Percentiles rank a stretch among this genome's conserved stretches.
phyloP scores from a whole-genome alignment of 2,329 filamentous ascomycete genomes.

The Fusarium annulatum region DNA sequence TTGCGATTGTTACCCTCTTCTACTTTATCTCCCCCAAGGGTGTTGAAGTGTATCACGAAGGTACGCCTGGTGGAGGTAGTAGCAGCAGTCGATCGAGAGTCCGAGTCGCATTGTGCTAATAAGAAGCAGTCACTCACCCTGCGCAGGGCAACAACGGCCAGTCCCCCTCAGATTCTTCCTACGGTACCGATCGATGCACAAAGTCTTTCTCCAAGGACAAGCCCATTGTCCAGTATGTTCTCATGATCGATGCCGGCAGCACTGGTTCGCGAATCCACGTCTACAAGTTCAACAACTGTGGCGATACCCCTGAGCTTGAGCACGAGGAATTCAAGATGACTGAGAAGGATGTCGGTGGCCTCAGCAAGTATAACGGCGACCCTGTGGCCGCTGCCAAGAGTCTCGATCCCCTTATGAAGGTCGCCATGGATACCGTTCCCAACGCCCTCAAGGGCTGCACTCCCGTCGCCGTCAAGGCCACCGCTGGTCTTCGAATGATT shows the following conservation, averaged over 20 bases:
- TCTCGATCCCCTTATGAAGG: constrained; percentile 87
- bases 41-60: constrained; percentile 63
- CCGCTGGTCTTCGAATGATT: constrained; percentile 89
- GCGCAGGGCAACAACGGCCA: constrained; percentile 57
- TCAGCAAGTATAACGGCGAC: constrained; percentile 89
- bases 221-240: constrained; percentile 94
- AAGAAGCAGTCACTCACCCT: constrained; percentile 39
- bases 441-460: constrained; percentile 91
- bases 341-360: constrained; percentile 81
- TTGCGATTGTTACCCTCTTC: constrained; percentile 69
- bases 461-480: constrained; percentile 97
- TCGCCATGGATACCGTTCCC: constrained; percentile 85
- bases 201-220: constrained; percentile 88
- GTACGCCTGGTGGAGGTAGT: constrained; percentile 46
- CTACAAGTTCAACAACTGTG: constrained; percentile 99
- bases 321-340: constrained; percentile 94
- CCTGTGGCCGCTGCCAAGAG: constrained; percentile 89
- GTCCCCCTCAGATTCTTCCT: constrained; percentile 67
- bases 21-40: constrained; percentile 72
- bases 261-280: constrained; percentile 98
- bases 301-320: constrained; percentile 92
- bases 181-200: constrained; percentile 79
- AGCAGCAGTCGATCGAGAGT: neutral
- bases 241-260: constrained; percentile 99
- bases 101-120: constrained; percentile 13